phyloP scores from a whole-genome alignment of 345 rosid species.

The Conringia planisiliqua region DNA sequence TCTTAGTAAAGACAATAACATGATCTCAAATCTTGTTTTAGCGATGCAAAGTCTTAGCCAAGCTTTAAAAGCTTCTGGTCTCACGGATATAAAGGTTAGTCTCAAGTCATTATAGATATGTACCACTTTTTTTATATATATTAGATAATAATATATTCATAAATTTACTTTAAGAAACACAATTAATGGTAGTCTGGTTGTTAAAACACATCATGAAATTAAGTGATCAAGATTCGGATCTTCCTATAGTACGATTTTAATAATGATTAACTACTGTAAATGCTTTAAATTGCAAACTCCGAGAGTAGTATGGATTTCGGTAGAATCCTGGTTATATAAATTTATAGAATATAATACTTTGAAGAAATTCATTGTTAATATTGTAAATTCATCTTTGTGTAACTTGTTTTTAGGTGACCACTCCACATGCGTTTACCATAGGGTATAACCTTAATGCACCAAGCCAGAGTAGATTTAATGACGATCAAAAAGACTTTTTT shows the following conservation, averaged over 20 bases:
- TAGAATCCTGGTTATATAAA: too few species aligned
- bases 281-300: too few species aligned
- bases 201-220: too few species aligned
- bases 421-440: conserved; percentile 15
- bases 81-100: conserved; percentile 46
- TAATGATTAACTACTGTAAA: too few species aligned
- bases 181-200: too few species aligned
- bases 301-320: too few species aligned
- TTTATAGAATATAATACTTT: too few species aligned
- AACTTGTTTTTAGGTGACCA: conserved; percentile 12
- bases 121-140: neutral
- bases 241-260: too few species aligned
- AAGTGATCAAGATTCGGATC: too few species aligned
- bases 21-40: conserved; percentile 51
- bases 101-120: neutral
- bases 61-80: conserved; percentile 49
- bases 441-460: neutral
- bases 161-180: too few species aligned
- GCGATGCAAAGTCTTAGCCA: conserved; percentile 49
- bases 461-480: conserved; percentile 1
- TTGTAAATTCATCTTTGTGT: neutral
- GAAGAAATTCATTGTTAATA: too few species aligned
- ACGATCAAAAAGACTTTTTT: neutral
- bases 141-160: too few species aligned
- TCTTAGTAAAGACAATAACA: conserved; percentile 22